Evolutionary conservation across 2,329 filamentous ascomycete genomes (phyloP).

Genomic region (Drechslera avenae): DNA sequence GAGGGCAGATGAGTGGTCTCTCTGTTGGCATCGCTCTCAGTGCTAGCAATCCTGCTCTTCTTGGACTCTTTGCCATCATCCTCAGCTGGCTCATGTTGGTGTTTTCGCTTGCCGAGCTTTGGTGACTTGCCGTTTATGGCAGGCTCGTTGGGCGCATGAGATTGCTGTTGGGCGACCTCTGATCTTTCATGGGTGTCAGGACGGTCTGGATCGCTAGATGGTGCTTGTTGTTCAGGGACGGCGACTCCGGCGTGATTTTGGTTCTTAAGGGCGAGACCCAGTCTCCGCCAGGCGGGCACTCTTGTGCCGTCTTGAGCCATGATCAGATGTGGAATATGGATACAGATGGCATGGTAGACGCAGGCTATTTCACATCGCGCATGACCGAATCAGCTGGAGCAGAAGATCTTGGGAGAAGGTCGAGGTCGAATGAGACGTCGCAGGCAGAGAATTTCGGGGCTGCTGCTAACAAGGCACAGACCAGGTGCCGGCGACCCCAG

Average conservation of each 20-base stretch:
- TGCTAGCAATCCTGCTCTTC: slow-evolving; percentile 29
- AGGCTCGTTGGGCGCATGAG: slow-evolving; percentile 21
- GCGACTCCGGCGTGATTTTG: slow-evolving; percentile 48
- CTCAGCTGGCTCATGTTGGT: slow-evolving; percentile 36
- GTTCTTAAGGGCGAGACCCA: slow-evolving; percentile 65
- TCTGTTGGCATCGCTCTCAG: slow-evolving; percentile 8
- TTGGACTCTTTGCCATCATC: slow-evolving; percentile 28
- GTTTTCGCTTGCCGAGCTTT: slow-evolving; percentile 47
- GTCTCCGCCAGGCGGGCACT: slow-evolving; percentile 63
- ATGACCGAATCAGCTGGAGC: slow-evolving; percentile 45
- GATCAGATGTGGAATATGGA: slow-evolving; percentile 38
- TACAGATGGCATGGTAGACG: slow-evolving; percentile 24
- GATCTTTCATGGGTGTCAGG: slow-evolving; percentile 9
- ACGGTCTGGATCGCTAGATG: slow-evolving; percentile 17
- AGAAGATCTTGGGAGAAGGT: slow-evolving; percentile 25
- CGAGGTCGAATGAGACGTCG: slow-evolving; percentile 43
- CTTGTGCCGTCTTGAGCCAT: slow-evolving; percentile 33
- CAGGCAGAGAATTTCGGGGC: slow-evolving; percentile 43
- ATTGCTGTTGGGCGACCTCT: slow-evolving; percentile 11
- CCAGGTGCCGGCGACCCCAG: slow-evolving; percentile 28
- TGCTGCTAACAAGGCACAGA: slow-evolving; percentile 25
- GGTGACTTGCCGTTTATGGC: slow-evolving; percentile 32
- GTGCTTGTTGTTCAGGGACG: slow-evolving; percentile 25
- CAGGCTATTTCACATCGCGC: slow-evolving; percentile 35
- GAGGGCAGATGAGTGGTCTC: slow-evolving; percentile 1